Evolutionary conservation across 2,329 filamentous ascomycete species (phyloP), one percentile per base, ranked within the genome.

Genomic region (Sporothrix globosa): DNA sequence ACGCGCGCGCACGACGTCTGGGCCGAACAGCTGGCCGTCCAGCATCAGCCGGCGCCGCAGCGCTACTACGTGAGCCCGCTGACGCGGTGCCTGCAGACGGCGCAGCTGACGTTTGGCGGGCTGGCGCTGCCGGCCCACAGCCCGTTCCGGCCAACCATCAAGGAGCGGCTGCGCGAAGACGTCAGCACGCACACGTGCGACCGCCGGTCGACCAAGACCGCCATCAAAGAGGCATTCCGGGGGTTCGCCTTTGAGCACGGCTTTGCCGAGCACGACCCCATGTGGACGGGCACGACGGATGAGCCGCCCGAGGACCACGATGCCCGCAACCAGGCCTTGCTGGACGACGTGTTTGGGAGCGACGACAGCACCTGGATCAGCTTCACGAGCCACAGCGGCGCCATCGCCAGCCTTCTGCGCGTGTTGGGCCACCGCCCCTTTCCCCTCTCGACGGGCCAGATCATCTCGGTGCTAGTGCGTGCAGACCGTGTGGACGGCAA

Each of bases 171-270:
- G 73, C 83, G 90, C 41, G 90, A 92, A 78, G 85, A 86, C 2
- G 86, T 92, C 69, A 88, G 85, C 69, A 86, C 88, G 54, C 90
- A 91, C 76, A 91, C 89, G 0, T 92, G 90, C 76, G 88, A 92
- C 78, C 83, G 86, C 41, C 83, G 90, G 11, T 85, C 84, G 27
- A 85, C 79, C 74, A 85, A 82, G 75, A 82, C 83, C 0, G 82
- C 83, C 71, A 9, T 50, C 88, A 92, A 80, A 19, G 72, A 79
- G 2, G 80, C 82, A 4, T 87, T 87, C 65, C 88, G 87, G 0
- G 76, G 74, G 1, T 89, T 84, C 75, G 75, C 74, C 5, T 86
- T 92, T 65, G 90, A 92, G 78, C 76, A 79, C 1, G 87, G 86
- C 0, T 91, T 92, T 74, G 76, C 82, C 0, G 89, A 92, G 76